Conservation (phyloP, 805 yeast species). For the Soucietia sequanensis region DNA sequence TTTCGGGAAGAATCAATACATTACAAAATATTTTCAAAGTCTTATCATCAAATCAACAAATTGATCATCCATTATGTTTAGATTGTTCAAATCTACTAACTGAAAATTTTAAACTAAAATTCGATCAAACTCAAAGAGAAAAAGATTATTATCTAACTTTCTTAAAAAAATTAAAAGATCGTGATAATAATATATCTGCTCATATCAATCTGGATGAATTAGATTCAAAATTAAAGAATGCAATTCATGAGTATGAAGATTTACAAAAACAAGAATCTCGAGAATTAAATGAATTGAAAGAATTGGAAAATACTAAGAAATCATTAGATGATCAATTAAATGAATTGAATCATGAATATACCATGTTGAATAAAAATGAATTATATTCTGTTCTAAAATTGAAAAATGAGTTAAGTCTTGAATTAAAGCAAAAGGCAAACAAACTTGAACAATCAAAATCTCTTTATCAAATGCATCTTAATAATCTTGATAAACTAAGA, state of each 20-base stretch:
- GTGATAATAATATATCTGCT: conserved; percentile 13
- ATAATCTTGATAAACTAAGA: conserved; percentile 68
- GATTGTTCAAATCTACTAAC: conserved; percentile 76
- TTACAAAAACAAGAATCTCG: conserved; percentile 40
- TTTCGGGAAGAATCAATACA: conserved; percentile 51
- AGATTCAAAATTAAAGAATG: conserved; percentile 41
- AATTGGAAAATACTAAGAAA: conserved; percentile 41
- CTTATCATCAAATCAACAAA: conserved; percentile 64
- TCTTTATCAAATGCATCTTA: conserved; percentile 58
- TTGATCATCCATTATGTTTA: conserved; percentile 81
- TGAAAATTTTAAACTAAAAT: conserved; percentile 62
- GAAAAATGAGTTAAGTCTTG: conserved; percentile 57
- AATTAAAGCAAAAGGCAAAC: conserved; percentile 47
- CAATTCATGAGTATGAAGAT: conserved; percentile 45
- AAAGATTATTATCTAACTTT: conserved; percentile 76
- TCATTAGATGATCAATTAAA: conserved; percentile 50
- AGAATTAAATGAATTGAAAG: conserved; percentile 28
- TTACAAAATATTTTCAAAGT: conserved; percentile 68
- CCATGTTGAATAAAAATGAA: conserved; percentile 35
- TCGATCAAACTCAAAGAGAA: conserved; percentile 72
- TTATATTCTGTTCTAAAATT: conserved; percentile 46
- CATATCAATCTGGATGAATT: conserved; percentile 11
- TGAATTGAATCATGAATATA: conserved; percentile 39
- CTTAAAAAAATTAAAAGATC: conserved; percentile 58
- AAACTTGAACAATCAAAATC: conserved; percentile 65